These are phyloP conservation scores for Pythium sp. DNA, from an alignment of 352 stramenopile genomes.

Conservation along the genomic window DNA sequence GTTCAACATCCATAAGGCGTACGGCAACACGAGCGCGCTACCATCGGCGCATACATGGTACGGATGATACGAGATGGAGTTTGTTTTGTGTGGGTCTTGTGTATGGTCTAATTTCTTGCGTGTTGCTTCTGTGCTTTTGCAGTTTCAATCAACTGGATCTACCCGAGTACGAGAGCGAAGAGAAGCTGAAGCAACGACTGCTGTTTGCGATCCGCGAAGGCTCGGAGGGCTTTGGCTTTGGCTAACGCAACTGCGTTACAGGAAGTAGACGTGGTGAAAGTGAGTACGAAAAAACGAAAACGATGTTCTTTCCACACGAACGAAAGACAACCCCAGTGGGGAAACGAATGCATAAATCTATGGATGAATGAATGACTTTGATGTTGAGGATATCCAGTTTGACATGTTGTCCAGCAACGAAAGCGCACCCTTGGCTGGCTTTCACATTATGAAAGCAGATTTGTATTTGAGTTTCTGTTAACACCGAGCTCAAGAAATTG, in stretches of 20 bases:
- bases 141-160: constrained; percentile 99
- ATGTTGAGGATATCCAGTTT: not conserved
- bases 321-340: not conserved
- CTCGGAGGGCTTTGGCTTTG: constrained; percentile 97
- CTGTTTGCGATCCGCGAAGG: constrained; percentile 98
- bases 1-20: constrained; percentile 99
- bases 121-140: constrained; percentile 6
- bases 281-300: not conserved
- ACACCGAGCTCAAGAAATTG: too few relatives aligned
- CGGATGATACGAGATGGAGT: constrained; percentile 14
- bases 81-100: constrained; percentile 6
- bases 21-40: constrained; percentile 84
- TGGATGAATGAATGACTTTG: constrained; percentile 1
- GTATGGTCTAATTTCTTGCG: not conserved
- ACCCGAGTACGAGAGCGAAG: constrained; percentile 96
- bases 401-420: too few relatives aligned
- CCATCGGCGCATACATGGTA: constrained; percentile 97
- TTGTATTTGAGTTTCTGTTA: too few relatives aligned
- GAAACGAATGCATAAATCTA: not conserved
- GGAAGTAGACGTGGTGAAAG: not conserved
- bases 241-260: constrained; percentile 50
- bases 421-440: too few relatives aligned
- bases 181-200: constrained; percentile 96
- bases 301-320: not conserved
- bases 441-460: too few relatives aligned